A percentile compares a stretch with the other conserved stretches of the same genome.
Evolutionary conservation across 305 asterid species (phyloP).

Genomic region (Caryopteris hybrid): DNA sequence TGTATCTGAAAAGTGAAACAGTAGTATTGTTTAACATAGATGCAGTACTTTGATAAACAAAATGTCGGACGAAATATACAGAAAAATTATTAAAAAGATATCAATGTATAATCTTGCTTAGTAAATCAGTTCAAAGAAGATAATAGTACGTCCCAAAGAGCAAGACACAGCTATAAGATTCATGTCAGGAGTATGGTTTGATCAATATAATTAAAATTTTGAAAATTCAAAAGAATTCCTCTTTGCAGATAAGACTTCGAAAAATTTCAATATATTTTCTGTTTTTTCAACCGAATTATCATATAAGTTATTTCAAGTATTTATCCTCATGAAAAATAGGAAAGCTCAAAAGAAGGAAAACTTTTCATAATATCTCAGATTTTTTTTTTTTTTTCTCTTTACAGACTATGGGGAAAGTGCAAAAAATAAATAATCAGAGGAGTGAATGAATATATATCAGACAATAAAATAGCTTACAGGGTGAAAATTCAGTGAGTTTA

Average conservation of each 20-base stretch:
- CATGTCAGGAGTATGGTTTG: neutral
- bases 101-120: too few relatives aligned
- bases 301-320: neutral
- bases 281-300: neutral
- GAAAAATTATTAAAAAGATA: neutral
- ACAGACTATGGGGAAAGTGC: neutral
- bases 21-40: neutral
- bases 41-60: neutral
- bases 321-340: neutral
- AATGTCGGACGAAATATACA: neutral
- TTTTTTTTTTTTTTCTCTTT: neutral
- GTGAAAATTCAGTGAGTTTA: conserved; percentile 81
- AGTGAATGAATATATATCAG: conserved; percentile 7
- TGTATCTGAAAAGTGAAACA: conserved; percentile 44
- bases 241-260: neutral
- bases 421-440: neutral
- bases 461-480: conserved; percentile 54
- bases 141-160: neutral
- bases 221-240: neutral
- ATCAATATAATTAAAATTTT: neutral
- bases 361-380: neutral
- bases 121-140: neutral
- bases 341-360: neutral
- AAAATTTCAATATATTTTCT: neutral
- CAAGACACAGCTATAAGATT: neutral